Conservation (phyloP, 306 rosid genomes). For the Dryas alaskensis region DNA sequence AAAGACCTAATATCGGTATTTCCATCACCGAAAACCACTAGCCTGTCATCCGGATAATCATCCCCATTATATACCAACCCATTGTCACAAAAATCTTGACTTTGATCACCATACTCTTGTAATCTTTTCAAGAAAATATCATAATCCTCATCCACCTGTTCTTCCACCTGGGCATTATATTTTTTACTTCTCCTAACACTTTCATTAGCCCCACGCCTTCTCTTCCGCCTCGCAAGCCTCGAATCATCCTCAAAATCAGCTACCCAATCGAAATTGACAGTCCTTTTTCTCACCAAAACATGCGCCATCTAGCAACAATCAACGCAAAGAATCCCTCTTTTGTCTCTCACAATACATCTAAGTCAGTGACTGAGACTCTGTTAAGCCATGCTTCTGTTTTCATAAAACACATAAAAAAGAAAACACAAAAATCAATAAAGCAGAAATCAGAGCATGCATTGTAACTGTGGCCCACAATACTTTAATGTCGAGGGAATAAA, state of each 20-base stretch:
- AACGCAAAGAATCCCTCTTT: not conserved
- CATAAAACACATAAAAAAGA: not conserved
- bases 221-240: conserved; percentile 40
- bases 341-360: not conserved
- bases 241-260: conserved; percentile 13
- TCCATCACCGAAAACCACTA: conserved; percentile 8
- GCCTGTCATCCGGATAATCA: not conserved
- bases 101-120: not conserved
- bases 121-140: not conserved
- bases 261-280: too few species aligned
- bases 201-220: conserved; percentile 16
- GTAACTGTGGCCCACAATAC: not conserved
- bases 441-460: not conserved
- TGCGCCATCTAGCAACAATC: conserved; percentile 22
- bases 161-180: conserved; percentile 7
- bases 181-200: not conserved
- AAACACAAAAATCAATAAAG: not conserved
- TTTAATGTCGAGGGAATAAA: not conserved
- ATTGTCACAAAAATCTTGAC: not conserved
- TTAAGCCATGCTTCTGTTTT: not conserved
- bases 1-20: not conserved
- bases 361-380: not conserved
- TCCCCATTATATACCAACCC: not conserved
- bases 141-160: conserved; percentile 16
- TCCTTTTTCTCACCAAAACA: too few species aligned